Conservation (phyloP, 2,329 filamentous ascomycete genomes). For the Nigrospora sphaerica region DNA sequence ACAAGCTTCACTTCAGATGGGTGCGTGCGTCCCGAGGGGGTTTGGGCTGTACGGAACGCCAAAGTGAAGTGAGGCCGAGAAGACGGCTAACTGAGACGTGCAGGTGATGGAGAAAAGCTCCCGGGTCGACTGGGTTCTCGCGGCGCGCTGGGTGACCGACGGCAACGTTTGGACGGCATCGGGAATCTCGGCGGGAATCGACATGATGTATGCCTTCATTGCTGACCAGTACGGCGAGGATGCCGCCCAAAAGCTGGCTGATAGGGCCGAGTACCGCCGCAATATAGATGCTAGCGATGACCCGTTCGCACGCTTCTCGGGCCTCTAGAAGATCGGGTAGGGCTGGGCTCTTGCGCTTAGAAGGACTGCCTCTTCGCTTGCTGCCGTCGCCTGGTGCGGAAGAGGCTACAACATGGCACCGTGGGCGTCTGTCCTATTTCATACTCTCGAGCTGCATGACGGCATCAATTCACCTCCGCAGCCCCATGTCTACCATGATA, state of each 20-base stretch:
- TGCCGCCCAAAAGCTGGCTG: constrained; percentile 38
- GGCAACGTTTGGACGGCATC: constrained; percentile 61
- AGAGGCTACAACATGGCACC: no score
- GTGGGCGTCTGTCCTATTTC: no score
- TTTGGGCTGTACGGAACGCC: not conserved
- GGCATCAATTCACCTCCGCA: no score
- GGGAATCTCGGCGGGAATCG: constrained; percentile 52
- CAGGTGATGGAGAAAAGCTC: constrained; percentile 25
- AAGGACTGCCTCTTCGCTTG: no score
- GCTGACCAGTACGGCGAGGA: constrained; percentile 44
- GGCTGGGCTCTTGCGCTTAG: no score
- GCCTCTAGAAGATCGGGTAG: no score
- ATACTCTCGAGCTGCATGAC: no score
- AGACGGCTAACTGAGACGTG: no score
- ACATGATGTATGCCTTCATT: constrained; percentile 49
- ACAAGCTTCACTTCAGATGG: constrained; percentile 50
- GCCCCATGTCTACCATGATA: no score
- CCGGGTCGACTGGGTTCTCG: constrained; percentile 50
- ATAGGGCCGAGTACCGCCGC: constrained; percentile 51
- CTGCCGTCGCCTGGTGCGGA: no score
- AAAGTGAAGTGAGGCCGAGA: not conserved
- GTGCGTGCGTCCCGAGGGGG: not conserved
- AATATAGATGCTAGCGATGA: constrained; percentile 42
- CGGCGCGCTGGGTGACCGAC: constrained; percentile 58
- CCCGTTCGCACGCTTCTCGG: constrained; percentile 37